phyloP scores from a whole-genome alignment of 495 filamentous ascomycete genomes.

The Tuber aestivum region DNA sequence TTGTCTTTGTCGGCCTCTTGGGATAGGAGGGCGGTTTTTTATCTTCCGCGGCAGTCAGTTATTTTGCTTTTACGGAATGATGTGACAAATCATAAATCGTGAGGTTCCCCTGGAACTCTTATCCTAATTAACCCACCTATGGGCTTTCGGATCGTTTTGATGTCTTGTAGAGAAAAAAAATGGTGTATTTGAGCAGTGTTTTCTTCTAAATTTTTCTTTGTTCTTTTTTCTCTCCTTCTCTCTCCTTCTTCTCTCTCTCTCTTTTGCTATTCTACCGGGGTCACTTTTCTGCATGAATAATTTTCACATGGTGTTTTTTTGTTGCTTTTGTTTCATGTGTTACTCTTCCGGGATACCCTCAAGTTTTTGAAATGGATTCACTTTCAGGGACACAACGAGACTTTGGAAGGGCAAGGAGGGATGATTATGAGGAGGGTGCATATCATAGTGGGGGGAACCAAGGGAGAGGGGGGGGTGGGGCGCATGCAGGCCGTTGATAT shows the following conservation, averaged over 20 bases:
- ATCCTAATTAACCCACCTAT: background rate
- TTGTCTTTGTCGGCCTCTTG: slow-evolving; percentile 10
- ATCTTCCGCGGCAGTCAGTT: slow-evolving; percentile 21
- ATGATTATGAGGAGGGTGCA: background rate
- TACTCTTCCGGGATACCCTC: slow-evolving; percentile 29
- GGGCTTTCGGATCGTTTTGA: background rate
- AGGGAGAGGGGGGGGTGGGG: background rate
- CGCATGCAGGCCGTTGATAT: background rate
- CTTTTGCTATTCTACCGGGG: slow-evolving; percentile 29
- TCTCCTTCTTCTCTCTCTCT: slow-evolving; percentile 14
- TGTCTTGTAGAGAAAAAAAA: slow-evolving; percentile 22
- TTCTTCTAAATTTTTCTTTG: slow-evolving; percentile 23
- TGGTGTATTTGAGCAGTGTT: slow-evolving; percentile 35
- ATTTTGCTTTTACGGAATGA: background rate
- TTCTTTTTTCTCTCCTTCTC: slow-evolving; percentile 13
- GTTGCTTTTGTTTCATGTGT: slow-evolving; percentile 16
- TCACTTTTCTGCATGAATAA: slow-evolving; percentile 36
- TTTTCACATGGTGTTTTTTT: slow-evolving; percentile 35
- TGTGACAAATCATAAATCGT: background rate
- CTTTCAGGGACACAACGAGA: slow-evolving; percentile 22
- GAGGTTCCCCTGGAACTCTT: background rate
- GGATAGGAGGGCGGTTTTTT: slow-evolving; percentile 24
- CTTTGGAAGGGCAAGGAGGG: background rate
- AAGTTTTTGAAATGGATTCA: slow-evolving; percentile 21
- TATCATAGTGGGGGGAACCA: background rate